Conservation (phyloP, 306 rosid species). For the Parietaria judaica region DNA sequence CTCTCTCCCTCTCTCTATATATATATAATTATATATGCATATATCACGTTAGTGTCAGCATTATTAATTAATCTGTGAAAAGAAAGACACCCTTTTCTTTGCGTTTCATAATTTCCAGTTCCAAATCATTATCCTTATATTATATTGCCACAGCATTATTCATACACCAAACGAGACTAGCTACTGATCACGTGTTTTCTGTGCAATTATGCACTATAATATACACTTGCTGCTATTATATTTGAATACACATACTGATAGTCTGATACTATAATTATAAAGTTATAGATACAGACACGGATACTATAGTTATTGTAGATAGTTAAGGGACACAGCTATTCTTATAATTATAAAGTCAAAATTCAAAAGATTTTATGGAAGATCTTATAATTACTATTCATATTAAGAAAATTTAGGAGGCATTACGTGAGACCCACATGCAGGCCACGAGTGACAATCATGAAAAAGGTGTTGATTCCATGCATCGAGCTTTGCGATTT, state of each 20-base stretch:
- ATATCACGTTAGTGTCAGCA: slow-evolving; percentile 20
- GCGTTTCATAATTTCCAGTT: slow-evolving; percentile 11
- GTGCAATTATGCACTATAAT: background rate
- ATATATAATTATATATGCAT: background rate
- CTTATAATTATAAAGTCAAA: no score
- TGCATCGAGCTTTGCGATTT: slow-evolving; percentile 54
- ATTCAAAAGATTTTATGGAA: no score
- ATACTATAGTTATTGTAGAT: no score
- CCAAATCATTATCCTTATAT: slow-evolving; percentile 6
- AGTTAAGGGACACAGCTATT: no score
- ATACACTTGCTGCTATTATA: background rate
- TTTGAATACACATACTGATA: background rate
- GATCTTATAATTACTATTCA: no score
- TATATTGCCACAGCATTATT: no score
- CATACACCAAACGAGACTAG: no score
- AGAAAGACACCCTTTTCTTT: background rate
- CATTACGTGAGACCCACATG: slow-evolving; percentile 22
- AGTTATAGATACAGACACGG: no score
- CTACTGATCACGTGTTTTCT: slow-evolving; percentile 7
- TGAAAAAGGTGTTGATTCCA: slow-evolving; percentile 39
- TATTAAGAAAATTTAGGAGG: no score
- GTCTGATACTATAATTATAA: background rate
- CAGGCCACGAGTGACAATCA: slow-evolving; percentile 45
- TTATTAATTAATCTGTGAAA: slow-evolving; percentile 4
- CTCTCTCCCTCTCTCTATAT: slow-evolving; percentile 9